Base-by-base conservation (phyloP, 768 basidiomycete species). In the Vararia minispora region DNA sequence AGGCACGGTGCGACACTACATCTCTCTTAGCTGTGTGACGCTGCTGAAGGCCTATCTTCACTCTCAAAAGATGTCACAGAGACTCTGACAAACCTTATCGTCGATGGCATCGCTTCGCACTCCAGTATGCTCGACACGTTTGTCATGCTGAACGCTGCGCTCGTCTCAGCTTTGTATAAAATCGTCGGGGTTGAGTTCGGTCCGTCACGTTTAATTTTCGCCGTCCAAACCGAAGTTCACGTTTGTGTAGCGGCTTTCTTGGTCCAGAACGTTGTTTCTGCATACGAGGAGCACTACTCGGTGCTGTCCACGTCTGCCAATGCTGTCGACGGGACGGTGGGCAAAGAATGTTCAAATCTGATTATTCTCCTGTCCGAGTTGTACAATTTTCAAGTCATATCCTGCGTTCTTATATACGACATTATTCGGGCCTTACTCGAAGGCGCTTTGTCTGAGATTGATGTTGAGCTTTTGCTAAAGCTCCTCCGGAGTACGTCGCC, bases 381-480 rank as follows among this genome's bases (percentile, higher is more conserved):
- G 14, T 98, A 97, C 65, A 97, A 97, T 55, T 91, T 97, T 54
- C 86, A 90, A 60, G 87, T 97, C 17, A 73, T 98, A 37, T 87
- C 87, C 3, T 88, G 79, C 40, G 62, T 81, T 9, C 68, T 98
- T n/a, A 62, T 97, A 33, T 98, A 90, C 59, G 95, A 97, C 53
- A 57, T 97, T 33, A 79, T 98, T 46, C 77, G 84, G 6, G 65
- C 68, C 11, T 68, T 98, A 32, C 64, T 98, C 33, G 61, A 70
- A 1, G 62, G 62, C 5, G 64, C 74, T 2, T 59, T 94, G 37
- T 66, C 69, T 0, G 94, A 97, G 57, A 74, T 84, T 42, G 71
- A 74, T 23, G 85, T 95, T 6, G 95, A 98, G 55, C 62, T 94
- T 4, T 49, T 99, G 37, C 69, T 97, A 35, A 91, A 88, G 57